These are phyloP conservation scores for Turnera subulata DNA, from an alignment of 345 rosid genomes.

Conservation along the genomic window DNA sequence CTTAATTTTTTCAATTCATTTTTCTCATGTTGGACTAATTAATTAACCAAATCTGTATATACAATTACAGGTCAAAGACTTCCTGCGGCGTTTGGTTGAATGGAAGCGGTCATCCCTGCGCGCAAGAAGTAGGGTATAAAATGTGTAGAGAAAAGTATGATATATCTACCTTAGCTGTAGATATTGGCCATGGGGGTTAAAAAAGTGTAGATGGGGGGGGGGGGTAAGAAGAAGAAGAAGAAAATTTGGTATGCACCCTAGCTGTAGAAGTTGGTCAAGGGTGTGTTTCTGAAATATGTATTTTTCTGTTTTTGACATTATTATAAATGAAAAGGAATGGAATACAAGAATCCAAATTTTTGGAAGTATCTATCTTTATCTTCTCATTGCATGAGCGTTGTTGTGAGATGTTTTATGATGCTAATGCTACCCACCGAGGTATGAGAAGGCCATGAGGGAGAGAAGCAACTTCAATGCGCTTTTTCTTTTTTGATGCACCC, in stretches of 20 bases:
- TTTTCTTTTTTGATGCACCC: too few species aligned
- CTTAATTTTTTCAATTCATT: background rate
- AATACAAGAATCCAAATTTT: slow-evolving; percentile 13
- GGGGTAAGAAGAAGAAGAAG: too few species aligned
- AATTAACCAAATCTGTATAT: background rate
- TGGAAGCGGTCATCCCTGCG: slow-evolving; percentile 42
- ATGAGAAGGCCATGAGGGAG: too few species aligned
- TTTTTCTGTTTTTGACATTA: slow-evolving; percentile 18
- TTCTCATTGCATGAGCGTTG: slow-evolving; percentile 2
- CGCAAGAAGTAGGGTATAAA: slow-evolving; percentile 12
- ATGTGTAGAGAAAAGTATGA: background rate
- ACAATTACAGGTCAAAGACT: slow-evolving; percentile 60
- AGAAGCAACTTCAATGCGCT: background rate
- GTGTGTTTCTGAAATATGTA: slow-evolving; percentile 20
- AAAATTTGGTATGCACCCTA: background rate
- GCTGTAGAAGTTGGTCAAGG: background rate
- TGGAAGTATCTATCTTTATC: background rate
- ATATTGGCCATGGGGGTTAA: background rate
- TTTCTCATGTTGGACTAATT: background rate
- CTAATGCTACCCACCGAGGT: too few species aligned
- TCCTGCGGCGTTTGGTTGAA: slow-evolving; percentile 60
- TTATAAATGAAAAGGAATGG: slow-evolving; percentile 16
- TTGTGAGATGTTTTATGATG: background rate
- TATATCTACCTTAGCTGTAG: background rate
- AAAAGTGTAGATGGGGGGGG: too few species aligned